These are phyloP conservation scores for Begonia masoniana DNA, from an alignment of 306 rosid genomes.

Conservation along the genomic window DNA sequence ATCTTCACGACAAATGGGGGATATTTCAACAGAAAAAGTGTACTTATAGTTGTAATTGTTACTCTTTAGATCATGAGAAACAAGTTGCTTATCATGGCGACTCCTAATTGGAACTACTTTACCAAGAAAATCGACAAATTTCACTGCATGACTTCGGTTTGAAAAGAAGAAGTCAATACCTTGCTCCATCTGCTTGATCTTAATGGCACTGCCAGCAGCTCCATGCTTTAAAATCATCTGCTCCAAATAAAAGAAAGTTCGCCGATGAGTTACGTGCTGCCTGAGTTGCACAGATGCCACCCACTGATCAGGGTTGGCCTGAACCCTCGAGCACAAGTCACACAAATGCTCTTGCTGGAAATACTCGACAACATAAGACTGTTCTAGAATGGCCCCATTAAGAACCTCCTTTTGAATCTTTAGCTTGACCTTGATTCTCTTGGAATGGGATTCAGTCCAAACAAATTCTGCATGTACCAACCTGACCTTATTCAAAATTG, in stretches of 20 bases:
- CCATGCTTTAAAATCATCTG: too few species aligned
- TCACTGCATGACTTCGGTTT: too few species aligned
- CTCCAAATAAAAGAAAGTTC: too few species aligned
- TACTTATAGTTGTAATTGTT: conserved; percentile 42
- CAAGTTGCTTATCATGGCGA: too few species aligned
- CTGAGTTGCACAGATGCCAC: conserved; percentile 60
- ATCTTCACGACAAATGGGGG: conserved; percentile 66
- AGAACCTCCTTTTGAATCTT: conserved; percentile 55
- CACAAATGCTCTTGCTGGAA: conserved; percentile 53
- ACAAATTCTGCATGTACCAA: conserved; percentile 34
- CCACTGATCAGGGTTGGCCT: conserved; percentile 71
- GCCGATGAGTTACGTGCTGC: conserved; percentile 53
- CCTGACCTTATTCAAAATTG: conserved; percentile 26
- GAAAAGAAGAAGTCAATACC: too few species aligned
- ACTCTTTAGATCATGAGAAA: too few species aligned
- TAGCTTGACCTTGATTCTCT: conserved; percentile 47
- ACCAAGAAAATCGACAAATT: too few species aligned
- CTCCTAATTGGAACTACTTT: too few species aligned
- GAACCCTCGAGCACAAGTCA: conserved; percentile 46
- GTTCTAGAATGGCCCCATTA: conserved; percentile 49
- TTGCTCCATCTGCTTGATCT: too few species aligned
- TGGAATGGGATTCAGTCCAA: conserved; percentile 58
- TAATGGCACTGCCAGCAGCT: too few species aligned
- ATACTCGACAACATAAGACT: conserved; percentile 38
- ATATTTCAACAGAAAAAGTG: conserved; percentile 60